Evolutionary conservation across 768 basidiomycete genomes (phyloP).

Genomic region (Boletus vinaceobasis): DNA sequence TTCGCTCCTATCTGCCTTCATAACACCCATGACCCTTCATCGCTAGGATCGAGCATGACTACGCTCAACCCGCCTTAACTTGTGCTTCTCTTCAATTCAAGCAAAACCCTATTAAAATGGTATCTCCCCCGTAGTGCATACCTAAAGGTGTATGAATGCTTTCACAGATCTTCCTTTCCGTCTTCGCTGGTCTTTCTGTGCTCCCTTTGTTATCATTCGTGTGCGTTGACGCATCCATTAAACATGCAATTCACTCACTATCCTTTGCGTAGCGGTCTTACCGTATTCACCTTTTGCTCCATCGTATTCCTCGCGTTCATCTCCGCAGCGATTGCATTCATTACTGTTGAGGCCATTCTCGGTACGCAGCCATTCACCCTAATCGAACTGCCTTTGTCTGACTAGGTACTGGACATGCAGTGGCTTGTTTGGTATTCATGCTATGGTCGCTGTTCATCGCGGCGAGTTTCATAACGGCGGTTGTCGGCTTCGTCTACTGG

Average conservation of each 20-base stretch:
- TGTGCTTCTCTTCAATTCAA: slow-evolving; percentile 16
- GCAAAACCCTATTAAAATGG: slow-evolving; percentile 27
- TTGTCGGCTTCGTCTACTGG: slow-evolving; percentile 31
- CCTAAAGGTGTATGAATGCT: slow-evolving; percentile 5
- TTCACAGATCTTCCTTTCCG: slow-evolving; percentile 39
- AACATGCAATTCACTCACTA: slow-evolving; percentile 5
- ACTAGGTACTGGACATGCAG: slow-evolving; percentile 18
- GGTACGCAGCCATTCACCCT: slow-evolving; percentile 16
- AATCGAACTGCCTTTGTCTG: not conserved
- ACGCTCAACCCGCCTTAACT: slow-evolving; percentile 40
- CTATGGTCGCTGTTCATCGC: slow-evolving; percentile 33
- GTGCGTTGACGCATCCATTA: slow-evolving; percentile 28
- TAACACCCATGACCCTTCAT: not conserved
- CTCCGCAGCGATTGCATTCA: slow-evolving; percentile 30
- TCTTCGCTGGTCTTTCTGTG: slow-evolving; percentile 37
- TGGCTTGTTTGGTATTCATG: slow-evolving; percentile 31
- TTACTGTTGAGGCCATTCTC: slow-evolving; percentile 28
- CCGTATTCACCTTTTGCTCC: slow-evolving; percentile 35
- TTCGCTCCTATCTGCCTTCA: not conserved
- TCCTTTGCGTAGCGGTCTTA: slow-evolving; percentile 23
- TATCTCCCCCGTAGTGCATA: not conserved
- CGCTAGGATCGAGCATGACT: slow-evolving; percentile 41
- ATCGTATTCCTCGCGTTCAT: slow-evolving; percentile 37
- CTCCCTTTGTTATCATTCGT: slow-evolving; percentile 36
- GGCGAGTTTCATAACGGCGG: slow-evolving; percentile 33